phyloP scores from a whole-genome alignment of 2,329 filamentous ascomycete species.

The Hymenoscyphus scutula region DNA sequence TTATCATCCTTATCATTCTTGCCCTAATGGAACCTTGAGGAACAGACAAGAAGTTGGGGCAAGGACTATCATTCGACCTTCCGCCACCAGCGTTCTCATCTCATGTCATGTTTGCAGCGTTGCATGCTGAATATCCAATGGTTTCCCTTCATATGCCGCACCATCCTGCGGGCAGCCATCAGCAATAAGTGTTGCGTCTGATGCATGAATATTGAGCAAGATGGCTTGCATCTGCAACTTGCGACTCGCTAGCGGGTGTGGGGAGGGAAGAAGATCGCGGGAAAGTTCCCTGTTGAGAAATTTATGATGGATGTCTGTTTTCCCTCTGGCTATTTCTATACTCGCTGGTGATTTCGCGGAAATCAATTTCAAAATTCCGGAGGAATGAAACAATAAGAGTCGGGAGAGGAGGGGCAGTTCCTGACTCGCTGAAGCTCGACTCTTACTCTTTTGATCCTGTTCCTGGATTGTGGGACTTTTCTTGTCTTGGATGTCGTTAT shows the following conservation, averaged over 20 bases:
- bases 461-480: slow-evolving; percentile 2
- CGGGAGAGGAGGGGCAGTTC: neutral
- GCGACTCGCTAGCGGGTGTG: neutral
- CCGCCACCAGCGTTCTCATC: neutral
- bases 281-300: neutral
- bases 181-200: slow-evolving; percentile 6
- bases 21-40: too few relatives aligned
- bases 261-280: neutral
- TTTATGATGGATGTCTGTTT: neutral
- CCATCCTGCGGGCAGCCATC: neutral
- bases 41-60: too few relatives aligned
- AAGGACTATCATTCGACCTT: neutral
- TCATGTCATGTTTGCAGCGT: slow-evolving; percentile 1
- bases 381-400: slow-evolving; percentile 5
- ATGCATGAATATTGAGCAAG: slow-evolving; percentile 7
- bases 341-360: neutral
- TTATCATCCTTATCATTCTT: too few relatives aligned
- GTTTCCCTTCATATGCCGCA: neutral
- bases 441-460: neutral
- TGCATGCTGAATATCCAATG: neutral
- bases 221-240: slow-evolving; percentile 8
- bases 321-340: neutral
- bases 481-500: neutral
- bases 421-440: slow-evolving; percentile 1
- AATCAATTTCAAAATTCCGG: neutral